phyloP scores from a whole-genome alignment of 768 basidiomycete species.

The Lentinula sp. region DNA sequence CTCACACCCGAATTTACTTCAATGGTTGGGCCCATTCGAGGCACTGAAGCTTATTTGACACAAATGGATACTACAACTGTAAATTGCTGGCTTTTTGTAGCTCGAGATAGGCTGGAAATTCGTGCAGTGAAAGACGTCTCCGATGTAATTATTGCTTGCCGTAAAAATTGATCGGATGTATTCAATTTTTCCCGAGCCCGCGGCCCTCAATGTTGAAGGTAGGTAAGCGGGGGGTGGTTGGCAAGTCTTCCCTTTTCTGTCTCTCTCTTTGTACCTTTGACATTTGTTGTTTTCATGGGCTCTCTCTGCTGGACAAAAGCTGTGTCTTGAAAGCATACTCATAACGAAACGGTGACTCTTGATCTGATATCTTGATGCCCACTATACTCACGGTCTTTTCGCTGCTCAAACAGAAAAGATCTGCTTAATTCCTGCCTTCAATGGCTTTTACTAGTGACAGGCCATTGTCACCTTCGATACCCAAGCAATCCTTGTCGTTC shows the following conservation, averaged over 20 bases:
- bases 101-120: too few species aligned
- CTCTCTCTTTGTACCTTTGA: background rate
- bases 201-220: background rate
- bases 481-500: background rate
- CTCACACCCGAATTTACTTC: too few species aligned
- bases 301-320: background rate
- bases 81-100: too few species aligned
- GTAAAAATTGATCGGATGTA: background rate
- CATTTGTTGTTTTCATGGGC: background rate
- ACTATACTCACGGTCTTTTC: background rate
- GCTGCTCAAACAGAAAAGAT: background rate
- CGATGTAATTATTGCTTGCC: background rate
- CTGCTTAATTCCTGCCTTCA: background rate
- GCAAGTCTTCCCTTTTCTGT: background rate
- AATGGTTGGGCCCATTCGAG: too few species aligned
- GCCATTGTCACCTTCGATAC: background rate
- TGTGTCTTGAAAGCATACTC: background rate
- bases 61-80: background rate
- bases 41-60: too few species aligned
- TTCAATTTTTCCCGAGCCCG: background rate
- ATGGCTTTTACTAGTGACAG: background rate
- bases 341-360: background rate
- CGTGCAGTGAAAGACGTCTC: background rate
- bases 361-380: conserved; percentile 1
- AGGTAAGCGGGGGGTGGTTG: background rate